Conservation (phyloP, 345 rosid genomes). For the Gossypium australe region DNA sequence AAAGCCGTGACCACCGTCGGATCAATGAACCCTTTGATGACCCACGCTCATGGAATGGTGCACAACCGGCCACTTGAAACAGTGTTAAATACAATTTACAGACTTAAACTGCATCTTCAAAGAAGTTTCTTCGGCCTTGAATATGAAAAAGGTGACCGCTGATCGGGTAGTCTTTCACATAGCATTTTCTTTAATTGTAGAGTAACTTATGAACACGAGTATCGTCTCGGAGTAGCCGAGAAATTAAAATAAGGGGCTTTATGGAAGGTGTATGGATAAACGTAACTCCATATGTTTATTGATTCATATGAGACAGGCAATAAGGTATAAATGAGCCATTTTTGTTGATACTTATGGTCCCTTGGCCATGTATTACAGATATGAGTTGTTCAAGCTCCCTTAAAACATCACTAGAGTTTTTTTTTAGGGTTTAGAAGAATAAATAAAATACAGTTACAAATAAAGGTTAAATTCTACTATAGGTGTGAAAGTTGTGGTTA, state of each 20-base stretch:
- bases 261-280: neutral
- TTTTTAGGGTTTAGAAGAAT: too few species aligned
- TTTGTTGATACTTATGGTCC: neutral
- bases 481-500: too few species aligned
- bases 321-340: neutral
- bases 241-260: neutral
- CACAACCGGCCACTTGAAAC: constrained; percentile 42
- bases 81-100: neutral
- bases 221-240: neutral
- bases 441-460: neutral
- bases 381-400: too few species aligned
- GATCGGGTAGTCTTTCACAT: neutral
- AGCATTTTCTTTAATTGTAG: neutral
- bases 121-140: neutral
- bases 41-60: constrained; percentile 37
- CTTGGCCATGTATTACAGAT: neutral
- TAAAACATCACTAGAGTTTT: too few species aligned
- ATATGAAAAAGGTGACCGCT: neutral
- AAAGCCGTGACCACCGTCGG: constrained; percentile 25
- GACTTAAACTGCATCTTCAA: too few species aligned
- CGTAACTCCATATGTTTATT: neutral
- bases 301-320: neutral
- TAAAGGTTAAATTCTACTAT: neutral
- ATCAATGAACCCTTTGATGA: constrained; percentile 31
- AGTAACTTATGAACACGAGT: neutral